Conservation (phyloP, 129 eudicot genomes). For the Apium graveolens region DNA sequence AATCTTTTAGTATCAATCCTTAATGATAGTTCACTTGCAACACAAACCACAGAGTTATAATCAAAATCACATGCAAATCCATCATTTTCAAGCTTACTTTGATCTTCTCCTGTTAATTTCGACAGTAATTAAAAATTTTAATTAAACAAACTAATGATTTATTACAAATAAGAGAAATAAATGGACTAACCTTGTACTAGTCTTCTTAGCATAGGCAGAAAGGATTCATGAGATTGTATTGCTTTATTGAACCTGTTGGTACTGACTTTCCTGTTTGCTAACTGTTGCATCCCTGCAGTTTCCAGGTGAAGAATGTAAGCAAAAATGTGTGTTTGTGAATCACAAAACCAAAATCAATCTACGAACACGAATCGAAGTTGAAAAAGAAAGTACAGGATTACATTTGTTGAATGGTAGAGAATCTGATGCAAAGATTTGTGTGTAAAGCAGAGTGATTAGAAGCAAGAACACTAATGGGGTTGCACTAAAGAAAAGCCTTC, state of each 20-base stretch:
- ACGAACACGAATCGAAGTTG: background rate
- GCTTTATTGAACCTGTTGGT: background rate
- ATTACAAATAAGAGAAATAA: background rate
- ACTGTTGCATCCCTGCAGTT: slow-evolving; percentile 18
- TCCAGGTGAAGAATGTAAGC: background rate
- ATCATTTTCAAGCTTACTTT: slow-evolving; percentile 31
- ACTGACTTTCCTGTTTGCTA: background rate
- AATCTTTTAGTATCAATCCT: slow-evolving; percentile 30
- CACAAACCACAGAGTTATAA: slow-evolving; percentile 25
- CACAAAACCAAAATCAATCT: background rate
- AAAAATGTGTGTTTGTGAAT: background rate
- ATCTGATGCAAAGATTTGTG: slow-evolving; percentile 13
- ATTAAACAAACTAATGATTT: background rate
- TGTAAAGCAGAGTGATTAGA: slow-evolving; percentile 15
- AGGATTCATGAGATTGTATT: background rate
- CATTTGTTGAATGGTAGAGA: slow-evolving; percentile 18
- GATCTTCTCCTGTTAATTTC: slow-evolving; percentile 32
- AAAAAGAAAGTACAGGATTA: background rate
- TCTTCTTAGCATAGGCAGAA: slow-evolving; percentile 2
- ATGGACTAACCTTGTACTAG: slow-evolving; percentile 9
- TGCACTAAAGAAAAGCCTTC: slow-evolving; percentile 17
- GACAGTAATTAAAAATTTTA: background rate
- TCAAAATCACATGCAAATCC: slow-evolving; percentile 42
- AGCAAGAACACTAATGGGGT: slow-evolving; percentile 23
- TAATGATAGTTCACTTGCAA: slow-evolving; percentile 32